Base-by-base conservation (phyloP, 2,329 filamentous ascomycete genomes). In the Metarhizium guizhouense region DNA sequence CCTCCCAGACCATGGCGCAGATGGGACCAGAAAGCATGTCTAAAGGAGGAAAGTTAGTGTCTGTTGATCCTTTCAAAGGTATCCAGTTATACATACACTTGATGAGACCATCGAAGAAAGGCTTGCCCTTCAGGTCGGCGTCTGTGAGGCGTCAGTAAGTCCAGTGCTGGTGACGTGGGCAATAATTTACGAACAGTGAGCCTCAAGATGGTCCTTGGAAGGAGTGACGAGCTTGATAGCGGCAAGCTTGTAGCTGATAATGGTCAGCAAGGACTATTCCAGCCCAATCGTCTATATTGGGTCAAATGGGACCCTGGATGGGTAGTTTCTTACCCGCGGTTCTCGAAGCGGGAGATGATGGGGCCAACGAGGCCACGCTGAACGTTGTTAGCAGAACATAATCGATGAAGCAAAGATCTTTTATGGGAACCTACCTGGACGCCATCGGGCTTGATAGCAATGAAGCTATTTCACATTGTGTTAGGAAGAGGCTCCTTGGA, bases 401-500 rank as follows among this genome's bases (percentile, higher is more conserved):
- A 45, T 18, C 3, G 32, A 25, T 47, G n/a, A 29, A 11, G 14
- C 2, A 48, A 34, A 36, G 7, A 14, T 10, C 6, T 8, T 30
- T n/a, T 11, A 13, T 14, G 16, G 8, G 52, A 56, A 32, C 78
- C 66, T 86, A 95, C 91, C 87, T 96, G 94, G 80, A 97, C 94
- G 76, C 94, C 94, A 80, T 97, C 94, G 69, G 93, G 94, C 91
- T 99, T 99, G 85, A 99, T 90, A 74, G 94, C 94, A 84, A 97
- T 97, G 89, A 97, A 97, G 82, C 93, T 97, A 70, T 66, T 25
- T 65, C 14, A 53, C 30, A 55, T 59, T 58, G 47, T 54, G 63
- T 70, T 56, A 70, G 63, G n/a, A 38, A 11, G 20, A 18, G 32
- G 32, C 2, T n/a, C 38, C 60, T 56, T 53, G 52, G 11, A 54